Conservation (phyloP, 345 rosid genomes). For the Noccaea bulbosa region DNA sequence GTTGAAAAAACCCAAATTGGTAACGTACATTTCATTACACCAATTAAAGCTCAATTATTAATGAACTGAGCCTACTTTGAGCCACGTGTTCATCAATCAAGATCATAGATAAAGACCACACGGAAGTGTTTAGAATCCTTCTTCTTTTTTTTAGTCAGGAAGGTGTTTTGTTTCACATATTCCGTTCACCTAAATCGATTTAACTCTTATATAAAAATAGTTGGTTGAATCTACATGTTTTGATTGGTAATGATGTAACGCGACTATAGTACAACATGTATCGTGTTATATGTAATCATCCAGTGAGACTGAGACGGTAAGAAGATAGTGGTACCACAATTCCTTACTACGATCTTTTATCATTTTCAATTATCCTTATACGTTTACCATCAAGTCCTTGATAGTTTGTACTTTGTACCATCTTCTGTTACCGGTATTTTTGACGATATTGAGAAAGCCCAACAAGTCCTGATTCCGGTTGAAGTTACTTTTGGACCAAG, state of each 20-base stretch:
- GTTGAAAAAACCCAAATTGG: slow-evolving; percentile 19
- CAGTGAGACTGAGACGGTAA: too few relatives aligned
- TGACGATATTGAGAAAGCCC: not conserved
- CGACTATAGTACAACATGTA: too few relatives aligned
- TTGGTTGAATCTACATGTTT: too few relatives aligned
- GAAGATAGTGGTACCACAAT: too few relatives aligned
- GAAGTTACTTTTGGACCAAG: not conserved
- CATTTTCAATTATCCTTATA: too few relatives aligned
- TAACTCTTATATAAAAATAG: not conserved
- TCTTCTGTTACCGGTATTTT: not conserved
- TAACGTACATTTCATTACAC: slow-evolving; percentile 1
- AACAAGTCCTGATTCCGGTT: not conserved
- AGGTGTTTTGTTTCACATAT: slow-evolving; percentile 10
- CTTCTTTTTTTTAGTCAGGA: slow-evolving; percentile 1
- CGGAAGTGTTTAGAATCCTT: slow-evolving; percentile 23
- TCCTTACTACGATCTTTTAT: too few relatives aligned
- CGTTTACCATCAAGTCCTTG: too few relatives aligned
- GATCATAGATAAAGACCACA: slow-evolving; percentile 29
- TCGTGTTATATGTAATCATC: too few relatives aligned
- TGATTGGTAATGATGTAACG: too few relatives aligned
- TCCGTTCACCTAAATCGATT: slow-evolving; percentile 31
- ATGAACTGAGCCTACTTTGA: slow-evolving; percentile 11
- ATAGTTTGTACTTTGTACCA: too few relatives aligned
- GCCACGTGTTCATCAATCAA: slow-evolving; percentile 19
- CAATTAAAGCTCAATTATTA: slow-evolving; percentile 8